Evolutionary conservation across 1,284 basidiomycete species (phyloP).

Genomic region (Fomitopsis palustris): DNA sequence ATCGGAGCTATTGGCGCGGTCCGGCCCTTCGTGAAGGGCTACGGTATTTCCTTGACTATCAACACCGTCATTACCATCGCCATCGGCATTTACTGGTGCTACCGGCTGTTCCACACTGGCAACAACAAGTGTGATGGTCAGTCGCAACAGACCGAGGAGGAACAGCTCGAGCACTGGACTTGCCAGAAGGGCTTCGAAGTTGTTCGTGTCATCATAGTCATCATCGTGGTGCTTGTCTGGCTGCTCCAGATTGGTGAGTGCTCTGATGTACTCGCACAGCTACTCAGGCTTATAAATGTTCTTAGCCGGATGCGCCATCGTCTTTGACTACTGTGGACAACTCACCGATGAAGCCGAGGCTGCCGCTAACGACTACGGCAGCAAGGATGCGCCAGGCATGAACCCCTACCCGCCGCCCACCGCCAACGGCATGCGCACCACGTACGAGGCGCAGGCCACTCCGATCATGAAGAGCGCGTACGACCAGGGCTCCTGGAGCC

Average conservation of each 20-base stretch:
- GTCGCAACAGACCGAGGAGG: constrained; percentile 13
- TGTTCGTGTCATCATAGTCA: constrained; percentile 23
- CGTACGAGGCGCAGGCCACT: constrained; percentile 16
- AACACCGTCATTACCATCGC: constrained; percentile 47
- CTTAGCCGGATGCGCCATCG: constrained; percentile 27
- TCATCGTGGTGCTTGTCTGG: constrained; percentile 36
- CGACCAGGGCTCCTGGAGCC: constrained; percentile 14
- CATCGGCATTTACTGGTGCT: constrained; percentile 42
- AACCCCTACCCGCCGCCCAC: constrained; percentile 11
- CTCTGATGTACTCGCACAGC: background rate
- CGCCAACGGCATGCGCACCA: constrained; percentile 17
- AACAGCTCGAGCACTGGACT: constrained; percentile 27
- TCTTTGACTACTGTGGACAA: constrained; percentile 29
- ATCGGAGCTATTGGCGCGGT: constrained; percentile 43
- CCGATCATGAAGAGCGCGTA: constrained; percentile 13
- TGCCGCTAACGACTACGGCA: constrained; percentile 12
- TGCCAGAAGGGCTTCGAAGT: constrained; percentile 27
- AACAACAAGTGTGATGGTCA: constrained; percentile 15
- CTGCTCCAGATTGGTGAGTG: constrained; percentile 48
- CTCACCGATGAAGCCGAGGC: constrained; percentile 23
- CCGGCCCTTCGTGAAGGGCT: constrained; percentile 41
- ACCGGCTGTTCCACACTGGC: constrained; percentile 25
- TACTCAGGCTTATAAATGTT: background rate
- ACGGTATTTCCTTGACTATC: constrained; percentile 40
- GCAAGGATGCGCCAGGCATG: constrained; percentile 15